Evolutionary conservation across 371 early-diverging fungal genomes (phyloP).

Genomic region (Choanephora cucurbitarum): DNA sequence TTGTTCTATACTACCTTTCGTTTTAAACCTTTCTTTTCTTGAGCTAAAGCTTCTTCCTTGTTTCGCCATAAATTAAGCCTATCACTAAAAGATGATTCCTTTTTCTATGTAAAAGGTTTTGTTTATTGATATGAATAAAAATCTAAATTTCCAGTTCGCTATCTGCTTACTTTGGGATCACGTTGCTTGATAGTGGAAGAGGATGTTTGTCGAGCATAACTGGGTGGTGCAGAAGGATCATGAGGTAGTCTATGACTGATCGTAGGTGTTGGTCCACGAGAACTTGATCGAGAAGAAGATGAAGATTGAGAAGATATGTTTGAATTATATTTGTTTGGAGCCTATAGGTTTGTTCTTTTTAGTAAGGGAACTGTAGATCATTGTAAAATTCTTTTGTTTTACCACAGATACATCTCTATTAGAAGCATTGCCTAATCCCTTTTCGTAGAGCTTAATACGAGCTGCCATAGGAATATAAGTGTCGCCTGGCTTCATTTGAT

Average conservation of each 20-base stretch:
- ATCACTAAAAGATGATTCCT: constrained; percentile 7
- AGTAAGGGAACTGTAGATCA: no score
- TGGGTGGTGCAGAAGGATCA: neutral
- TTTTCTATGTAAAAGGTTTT: neutral
- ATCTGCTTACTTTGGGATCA: constrained; percentile 1
- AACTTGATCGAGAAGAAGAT: neutral
- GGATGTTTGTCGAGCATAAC: constrained; percentile 5
- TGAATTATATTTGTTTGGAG: neutral
- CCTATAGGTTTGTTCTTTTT: neutral
- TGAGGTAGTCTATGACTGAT: neutral
- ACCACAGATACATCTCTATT: constrained; percentile 15
- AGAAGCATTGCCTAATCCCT: constrained; percentile 21
- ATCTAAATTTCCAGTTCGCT: no score
- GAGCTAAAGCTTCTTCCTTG: constrained; percentile 1
- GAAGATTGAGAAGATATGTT: neutral
- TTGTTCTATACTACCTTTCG: constrained; percentile 13
- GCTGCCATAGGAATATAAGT: constrained; percentile 25
- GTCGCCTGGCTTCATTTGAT: constrained; percentile 21
- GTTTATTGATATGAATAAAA: no score
- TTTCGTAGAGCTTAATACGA: constrained; percentile 31
- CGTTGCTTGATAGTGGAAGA: constrained; percentile 5
- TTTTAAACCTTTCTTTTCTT: constrained; percentile 5
- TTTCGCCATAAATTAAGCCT: constrained; percentile 10
- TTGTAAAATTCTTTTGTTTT: neutral
- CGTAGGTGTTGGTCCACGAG: constrained; percentile 1